Evolutionary conservation across 2,329 filamentous ascomycete genomes (phyloP), one percentile per base, ranked within the genome.

Genomic region (Diplodia seriata): DNA sequence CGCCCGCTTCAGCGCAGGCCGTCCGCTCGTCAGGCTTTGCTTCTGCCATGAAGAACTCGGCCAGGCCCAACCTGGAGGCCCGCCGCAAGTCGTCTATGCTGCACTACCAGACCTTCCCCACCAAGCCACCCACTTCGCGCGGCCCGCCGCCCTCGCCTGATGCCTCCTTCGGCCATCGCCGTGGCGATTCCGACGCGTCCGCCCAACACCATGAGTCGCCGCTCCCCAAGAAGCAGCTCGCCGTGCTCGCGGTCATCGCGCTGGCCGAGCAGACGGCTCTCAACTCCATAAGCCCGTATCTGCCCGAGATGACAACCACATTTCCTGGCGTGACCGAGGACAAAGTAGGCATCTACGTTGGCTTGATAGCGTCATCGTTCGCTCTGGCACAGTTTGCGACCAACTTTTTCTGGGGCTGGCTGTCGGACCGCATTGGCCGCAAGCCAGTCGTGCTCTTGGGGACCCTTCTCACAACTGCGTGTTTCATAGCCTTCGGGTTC

Each of bases 201-300:
- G 76, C 77, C 63, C 75, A 75, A 31, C 75, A 82, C 70, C 80
- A 85, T 71, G 85, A 87, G 71, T 92, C 92, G 1, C 94, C 94
- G 0, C 81, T 99, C 20, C 95, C 95, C 0, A 88, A 88, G 71
- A 88, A 85, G 72, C 95, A 98, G 82, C 89, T 99, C 69, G 85
- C 89, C 5, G 87, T 98, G 14, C 83, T 99, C 40, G 94, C 94
- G 1, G 82, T 97, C 71, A 91, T 99, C 69, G 94, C 94, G 7
- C 85, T 99, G 26, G 91, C 92, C 66, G 95, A 99, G 77, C 95
- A 99, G 83, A 98, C 94, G 0, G 95, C 95, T 0, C 86, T 99
- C 76, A 99, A 99, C 79, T 97, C 93, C 26, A 97, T 99, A 74
- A 91, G 91, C 12, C 95, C 95, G 0, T 99, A 99, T 78, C 87